Evolutionary conservation across 192 early-diverging fungal genomes (phyloP).

Genomic region (Backusella parvicylindrica): DNA sequence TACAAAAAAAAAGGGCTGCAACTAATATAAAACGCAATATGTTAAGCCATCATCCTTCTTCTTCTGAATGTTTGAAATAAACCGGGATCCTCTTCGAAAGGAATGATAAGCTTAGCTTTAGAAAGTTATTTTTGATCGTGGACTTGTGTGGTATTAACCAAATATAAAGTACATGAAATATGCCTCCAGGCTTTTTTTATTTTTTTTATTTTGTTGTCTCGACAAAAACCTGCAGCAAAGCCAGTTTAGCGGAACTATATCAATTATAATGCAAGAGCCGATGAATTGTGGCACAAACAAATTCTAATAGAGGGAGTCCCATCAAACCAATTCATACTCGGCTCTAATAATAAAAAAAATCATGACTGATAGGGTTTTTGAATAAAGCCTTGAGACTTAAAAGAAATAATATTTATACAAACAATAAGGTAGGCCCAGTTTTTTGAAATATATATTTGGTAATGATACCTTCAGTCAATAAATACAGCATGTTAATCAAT

Average conservation of each 20-base stretch:
- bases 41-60: background rate
- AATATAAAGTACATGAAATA: no score
- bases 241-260: background rate
- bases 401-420: no score
- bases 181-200: no score
- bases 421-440: no score
- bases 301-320: no score
- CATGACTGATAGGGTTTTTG: no score
- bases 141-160: no score
- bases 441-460: background rate
- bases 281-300: background rate
- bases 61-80: background rate
- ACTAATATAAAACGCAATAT: background rate
- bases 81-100: background rate
- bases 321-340: no score
- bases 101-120: background rate
- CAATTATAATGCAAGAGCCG: background rate
- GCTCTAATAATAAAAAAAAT: no score
- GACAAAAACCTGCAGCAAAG: background rate
- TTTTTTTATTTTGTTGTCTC: background rate
- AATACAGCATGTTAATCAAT: no score
- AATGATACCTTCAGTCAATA: background rate
- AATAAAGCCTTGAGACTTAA: no score
- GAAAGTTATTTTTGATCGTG: background rate
- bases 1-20: background rate